Evolutionary conservation across 129 eudicot genomes (phyloP).

Genomic region (Glebionis coronaria): DNA sequence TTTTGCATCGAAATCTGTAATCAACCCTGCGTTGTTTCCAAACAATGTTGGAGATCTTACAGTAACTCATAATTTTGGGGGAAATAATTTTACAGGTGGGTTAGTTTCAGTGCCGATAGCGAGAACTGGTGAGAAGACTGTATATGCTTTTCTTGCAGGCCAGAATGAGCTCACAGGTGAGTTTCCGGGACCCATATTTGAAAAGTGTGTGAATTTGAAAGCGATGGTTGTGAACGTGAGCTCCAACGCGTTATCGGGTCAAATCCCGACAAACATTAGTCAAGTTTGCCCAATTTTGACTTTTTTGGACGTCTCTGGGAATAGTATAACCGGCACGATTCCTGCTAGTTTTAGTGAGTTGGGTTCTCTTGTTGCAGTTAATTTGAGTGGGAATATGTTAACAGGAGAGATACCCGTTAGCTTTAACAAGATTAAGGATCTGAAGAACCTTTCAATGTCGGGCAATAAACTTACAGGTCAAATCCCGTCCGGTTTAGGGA

Average conservation of each 20-base stretch:
- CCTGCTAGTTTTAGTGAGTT: slow-evolving; percentile 51
- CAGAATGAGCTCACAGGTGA: slow-evolving; percentile 50
- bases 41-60: slow-evolving; percentile 39
- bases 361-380: slow-evolving; percentile 50
- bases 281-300: slow-evolving; percentile 45
- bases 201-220: slow-evolving; percentile 44
- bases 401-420: slow-evolving; percentile 53
- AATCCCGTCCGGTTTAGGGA: slow-evolving; percentile 57
- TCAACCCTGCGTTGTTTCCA: slow-evolving; percentile 28
- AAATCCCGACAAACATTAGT: slow-evolving; percentile 47
- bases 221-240: slow-evolving; percentile 59
- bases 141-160: slow-evolving; percentile 71
- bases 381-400: slow-evolving; percentile 58
- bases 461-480: slow-evolving; percentile 53
- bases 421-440: slow-evolving; percentile 50
- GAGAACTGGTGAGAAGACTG: slow-evolving; percentile 42
- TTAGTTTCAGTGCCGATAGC: slow-evolving; percentile 47
- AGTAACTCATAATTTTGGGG: slow-evolving; percentile 58
- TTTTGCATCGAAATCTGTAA: slow-evolving; percentile 37
- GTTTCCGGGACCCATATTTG: slow-evolving; percentile 50
- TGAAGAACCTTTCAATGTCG: slow-evolving; percentile 49
- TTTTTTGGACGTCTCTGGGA: slow-evolving; percentile 48
- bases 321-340: slow-evolving; percentile 47
- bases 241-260: slow-evolving; percentile 49
- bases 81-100: slow-evolving; percentile 53